phyloP scores from a whole-genome alignment of 2,329 filamentous ascomycete species.

The Diplodia seriata region DNA sequence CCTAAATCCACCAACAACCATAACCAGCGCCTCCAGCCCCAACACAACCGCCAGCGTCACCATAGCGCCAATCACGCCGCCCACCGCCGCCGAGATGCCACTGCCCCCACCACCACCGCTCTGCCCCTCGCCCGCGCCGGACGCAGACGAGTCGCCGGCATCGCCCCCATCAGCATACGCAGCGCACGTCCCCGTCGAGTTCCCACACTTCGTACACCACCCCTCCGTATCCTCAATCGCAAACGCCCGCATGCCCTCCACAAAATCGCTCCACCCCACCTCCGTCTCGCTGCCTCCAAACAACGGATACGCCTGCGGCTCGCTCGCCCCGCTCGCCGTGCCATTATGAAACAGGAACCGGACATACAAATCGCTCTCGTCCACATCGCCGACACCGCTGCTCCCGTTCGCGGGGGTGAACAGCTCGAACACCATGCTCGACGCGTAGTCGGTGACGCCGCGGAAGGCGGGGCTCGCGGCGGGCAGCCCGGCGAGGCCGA shows the following conservation, averaged over 20 bases:
- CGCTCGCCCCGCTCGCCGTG: conserved; percentile 55
- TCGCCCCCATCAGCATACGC: conserved; percentile 42
- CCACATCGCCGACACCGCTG: conserved; percentile 42
- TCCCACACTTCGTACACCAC: conserved; percentile 81
- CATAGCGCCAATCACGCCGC: conserved; percentile 79
- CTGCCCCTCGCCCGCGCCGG: conserved; percentile 28
- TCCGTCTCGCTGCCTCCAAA: conserved; percentile 63
- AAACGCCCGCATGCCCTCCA: conserved; percentile 67
- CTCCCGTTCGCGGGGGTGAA: conserved; percentile 57
- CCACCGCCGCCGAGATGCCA: conserved; percentile 72
- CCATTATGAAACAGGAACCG: conserved; percentile 70
- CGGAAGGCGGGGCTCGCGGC: conserved; percentile 67
- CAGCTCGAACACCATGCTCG: conserved; percentile 79
- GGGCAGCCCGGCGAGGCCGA: conserved; percentile 62
- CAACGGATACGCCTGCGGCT: conserved; percentile 64
- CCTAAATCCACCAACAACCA: conserved; percentile 34
- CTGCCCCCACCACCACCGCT: conserved; percentile 38
- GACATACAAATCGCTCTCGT: conserved; percentile 60
- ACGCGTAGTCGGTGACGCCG: conserved; percentile 83
- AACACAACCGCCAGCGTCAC: conserved; percentile 71
- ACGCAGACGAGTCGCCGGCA: conserved; percentile 39
- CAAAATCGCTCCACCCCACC: conserved; percentile 74
- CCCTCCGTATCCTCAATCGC: conserved; percentile 67
- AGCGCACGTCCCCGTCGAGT: conserved; percentile 71
- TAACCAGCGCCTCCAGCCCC: conserved; percentile 31